Evolutionary conservation across 2,329 filamentous ascomycete genomes (phyloP).

Genomic region (Penicillium sp.): DNA sequence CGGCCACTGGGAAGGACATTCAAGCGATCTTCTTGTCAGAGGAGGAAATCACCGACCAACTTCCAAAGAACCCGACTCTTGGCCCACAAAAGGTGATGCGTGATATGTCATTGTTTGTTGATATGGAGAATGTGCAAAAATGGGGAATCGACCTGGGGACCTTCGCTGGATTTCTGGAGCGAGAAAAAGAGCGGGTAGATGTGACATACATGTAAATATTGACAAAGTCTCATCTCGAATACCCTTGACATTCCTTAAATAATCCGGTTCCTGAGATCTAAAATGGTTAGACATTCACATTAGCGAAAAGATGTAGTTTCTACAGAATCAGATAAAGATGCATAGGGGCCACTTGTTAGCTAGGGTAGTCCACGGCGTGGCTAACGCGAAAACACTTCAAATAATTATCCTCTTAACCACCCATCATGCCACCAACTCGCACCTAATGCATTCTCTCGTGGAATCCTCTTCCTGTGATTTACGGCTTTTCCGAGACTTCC

Average conservation of each 20-base stretch:
- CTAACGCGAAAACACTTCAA: no score
- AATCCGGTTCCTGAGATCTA: neutral
- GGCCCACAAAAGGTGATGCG: conserved; percentile 40
- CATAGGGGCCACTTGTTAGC: no score
- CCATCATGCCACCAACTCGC: no score
- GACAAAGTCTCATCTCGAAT: neutral
- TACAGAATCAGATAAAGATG: no score
- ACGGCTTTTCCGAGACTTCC: neutral
- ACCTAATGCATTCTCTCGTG: no score
- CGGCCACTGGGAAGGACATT: conserved; percentile 36
- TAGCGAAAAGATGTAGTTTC: no score
- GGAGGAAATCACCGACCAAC: conserved; percentile 42
- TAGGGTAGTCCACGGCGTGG: no score
- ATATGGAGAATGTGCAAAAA: conserved; percentile 31
- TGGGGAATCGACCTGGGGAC: conserved; percentile 47
- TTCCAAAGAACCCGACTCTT: conserved; percentile 39
- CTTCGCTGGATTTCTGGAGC: conserved; percentile 46
- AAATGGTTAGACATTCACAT: no score
- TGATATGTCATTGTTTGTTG: conserved; percentile 37
- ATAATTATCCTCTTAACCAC: no score
- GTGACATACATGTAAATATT: conserved; percentile 13
- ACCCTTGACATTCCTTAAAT: neutral
- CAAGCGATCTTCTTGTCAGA: conserved; percentile 42
- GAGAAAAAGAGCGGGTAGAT: conserved; percentile 36
- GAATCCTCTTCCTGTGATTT: neutral